Evolutionary conservation across 768 basidiomycete genomes (phyloP), one percentile per base, ranked within the genome.

Genomic region (Lactarius sp.): DNA sequence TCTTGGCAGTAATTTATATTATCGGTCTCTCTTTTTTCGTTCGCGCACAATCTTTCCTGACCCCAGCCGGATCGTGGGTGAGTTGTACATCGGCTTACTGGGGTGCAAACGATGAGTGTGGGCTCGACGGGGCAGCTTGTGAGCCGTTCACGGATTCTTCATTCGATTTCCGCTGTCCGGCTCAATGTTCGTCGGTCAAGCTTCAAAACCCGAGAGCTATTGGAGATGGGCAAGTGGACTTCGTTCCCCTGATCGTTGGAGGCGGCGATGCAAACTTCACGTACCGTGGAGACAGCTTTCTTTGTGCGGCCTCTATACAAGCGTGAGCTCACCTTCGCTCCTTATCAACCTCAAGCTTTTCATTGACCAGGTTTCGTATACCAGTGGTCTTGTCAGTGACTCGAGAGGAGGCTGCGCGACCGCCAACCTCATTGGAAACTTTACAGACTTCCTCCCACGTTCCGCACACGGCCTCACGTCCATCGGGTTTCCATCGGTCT

Each of bases 291-390:
- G 93, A 94, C 72, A 85, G 81, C 60, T 94, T 94, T 72, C 83
- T 94, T 42, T 94, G 93, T 72, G 84, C 90, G 47, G 85, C 92
- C 47, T 92, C 90, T 46, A 78, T 86, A 46, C 92, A 94, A 77
- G 84, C 85, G 86, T 92, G 72, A 73, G 83, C 80, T 20, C 31
- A 42, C 7, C 8, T 10, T 18, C 41, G 13, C 33, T 51, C 27
- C 22, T 60, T 59, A 39, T 46, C 16, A 13, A 60, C 6, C 52
- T n/a, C 46, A 20, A n/a, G 36, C 59, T 27, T 59, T 39, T 50
- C 37, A 5, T 34, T 41, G 20, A 52, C 50, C 10, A 51, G 9
- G 9, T 20, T 16, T 37, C n/a, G 33, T 20, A 47, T 52, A 27
- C 53, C 69, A 91, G 90, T 46, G 89, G 90, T 27, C 66, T 89